phyloP scores from a whole-genome alignment of 257 asterid species.

The Phtheirospermum japonicum region DNA sequence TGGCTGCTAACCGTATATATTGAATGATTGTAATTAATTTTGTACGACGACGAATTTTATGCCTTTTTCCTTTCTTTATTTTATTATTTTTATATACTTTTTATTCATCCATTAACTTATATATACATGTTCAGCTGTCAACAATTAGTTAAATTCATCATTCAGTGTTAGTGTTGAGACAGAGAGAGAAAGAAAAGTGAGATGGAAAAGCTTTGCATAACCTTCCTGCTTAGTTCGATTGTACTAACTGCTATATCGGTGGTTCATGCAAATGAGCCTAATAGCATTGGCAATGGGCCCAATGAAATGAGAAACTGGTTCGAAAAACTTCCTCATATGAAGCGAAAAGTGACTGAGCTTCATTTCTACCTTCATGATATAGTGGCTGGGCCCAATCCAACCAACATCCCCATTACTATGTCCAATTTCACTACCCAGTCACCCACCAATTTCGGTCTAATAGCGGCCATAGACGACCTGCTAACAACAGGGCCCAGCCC shows the following conservation, averaged over 20 bases:
- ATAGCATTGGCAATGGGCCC: conserved; percentile 14
- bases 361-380: conserved; percentile 41
- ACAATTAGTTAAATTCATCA: too few species aligned
- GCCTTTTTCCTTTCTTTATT: too few species aligned
- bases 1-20: too few species aligned
- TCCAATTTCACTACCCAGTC: conserved; percentile 33
- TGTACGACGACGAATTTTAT: too few species aligned
- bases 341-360: conserved; percentile 35
- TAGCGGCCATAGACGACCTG: conserved; percentile 36
- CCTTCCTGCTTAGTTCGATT: conserved; percentile 14
- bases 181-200: conserved; percentile 19
- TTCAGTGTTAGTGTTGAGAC: too few species aligned
- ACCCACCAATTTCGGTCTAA: conserved; percentile 32
- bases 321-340: conserved; percentile 29
- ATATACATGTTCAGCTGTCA: too few species aligned
- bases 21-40: too few species aligned
- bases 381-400: conserved; percentile 32
- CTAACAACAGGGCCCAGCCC: conserved; percentile 29
- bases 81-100: too few species aligned
- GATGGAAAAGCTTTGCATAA: conserved; percentile 19
- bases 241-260: background rate
- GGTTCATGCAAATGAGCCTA: background rate
- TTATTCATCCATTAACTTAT: too few species aligned
- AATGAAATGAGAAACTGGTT: conserved; percentile 32
- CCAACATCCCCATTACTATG: conserved; percentile 28